Percentiles rank a stretch among this genome's conserved stretches.
These are phyloP conservation scores for Eimeria mitis DNA, from an alignment of 169 alveolate genomes.

Conservation along the genomic window DNA sequence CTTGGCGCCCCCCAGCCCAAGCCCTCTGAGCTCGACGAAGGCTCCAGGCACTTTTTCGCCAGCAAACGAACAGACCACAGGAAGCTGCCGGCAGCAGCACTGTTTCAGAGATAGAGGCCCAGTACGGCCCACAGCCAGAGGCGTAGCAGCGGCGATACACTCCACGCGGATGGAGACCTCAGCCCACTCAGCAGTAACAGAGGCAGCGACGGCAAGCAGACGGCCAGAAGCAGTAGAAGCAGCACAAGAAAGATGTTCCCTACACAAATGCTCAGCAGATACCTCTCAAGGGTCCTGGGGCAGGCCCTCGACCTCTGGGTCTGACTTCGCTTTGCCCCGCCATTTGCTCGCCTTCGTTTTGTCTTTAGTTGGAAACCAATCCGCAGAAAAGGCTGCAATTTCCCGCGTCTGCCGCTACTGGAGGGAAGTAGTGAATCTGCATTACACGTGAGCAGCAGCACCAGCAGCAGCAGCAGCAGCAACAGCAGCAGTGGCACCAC, in stretches of 20 bases:
- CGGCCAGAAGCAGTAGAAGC: not conserved
- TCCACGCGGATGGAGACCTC: not conserved
- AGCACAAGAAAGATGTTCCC: not conserved
- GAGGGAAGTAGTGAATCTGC: not conserved
- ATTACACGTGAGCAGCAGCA: conserved; percentile 27
- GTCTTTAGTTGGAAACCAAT: conserved; percentile 7
- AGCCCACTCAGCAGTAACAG: not conserved
- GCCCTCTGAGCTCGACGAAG: not conserved
- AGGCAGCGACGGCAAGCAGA: not conserved
- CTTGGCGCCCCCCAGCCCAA: not conserved
- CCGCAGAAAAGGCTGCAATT: conserved; percentile 13
- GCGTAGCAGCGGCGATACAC: not conserved
- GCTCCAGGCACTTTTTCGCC: not conserved
- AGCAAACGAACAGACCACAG: not conserved
- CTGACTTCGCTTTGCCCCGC: not conserved
- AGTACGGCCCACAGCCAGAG: not conserved
- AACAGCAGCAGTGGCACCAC: conserved; percentile 4
- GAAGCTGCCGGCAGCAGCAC: not conserved
- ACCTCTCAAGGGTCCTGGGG: not conserved
- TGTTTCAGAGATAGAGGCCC: not conserved
- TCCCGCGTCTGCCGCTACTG: not conserved
- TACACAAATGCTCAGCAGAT: not conserved
- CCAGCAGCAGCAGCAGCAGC: conserved; percentile 11
- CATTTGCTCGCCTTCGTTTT: conserved; percentile 12
- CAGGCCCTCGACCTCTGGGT: not conserved